Evolutionary conservation across 176 grass and related monocot species (phyloP), one percentile per base, ranked within the genome.

Genomic region (Melocanna baccifera): DNA sequence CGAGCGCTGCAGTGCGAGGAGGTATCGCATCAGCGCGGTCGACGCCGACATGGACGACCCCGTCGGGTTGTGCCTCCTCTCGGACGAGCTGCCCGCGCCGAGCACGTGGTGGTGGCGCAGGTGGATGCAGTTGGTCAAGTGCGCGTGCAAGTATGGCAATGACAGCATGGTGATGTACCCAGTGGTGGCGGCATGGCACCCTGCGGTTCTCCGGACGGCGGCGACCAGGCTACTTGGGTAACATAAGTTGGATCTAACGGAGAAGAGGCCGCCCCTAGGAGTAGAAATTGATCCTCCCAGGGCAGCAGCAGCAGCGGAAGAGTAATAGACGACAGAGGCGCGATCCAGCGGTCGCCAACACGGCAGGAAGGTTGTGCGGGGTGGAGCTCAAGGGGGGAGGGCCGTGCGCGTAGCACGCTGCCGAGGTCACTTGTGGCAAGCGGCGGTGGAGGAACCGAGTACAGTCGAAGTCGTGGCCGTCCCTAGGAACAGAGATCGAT

Each of bases 71-170:
- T 73, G 81, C 79, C 71, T n/a, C 83, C 78, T 83, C 29, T 85
- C 84, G 34, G 86, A 85, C 56, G 76, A 69, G 76, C 52, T 75
- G 41, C 20, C 45, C n/a, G 53, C 64, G 13, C 56, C 32, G 32
- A 87, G 81, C 15, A 69, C 47, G 80, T 89, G 92, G 83, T 95
- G 91, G 84, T 88, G 91, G 72, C 89, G 91, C 86, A 94, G 86
- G 84, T 98, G 96, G 88, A 92, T 89, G 68, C 85, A 94, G 86
- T 89, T 95, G 76, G 93, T 92, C 40, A 98, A 89, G 81, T 96
- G 96, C 51, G 89, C 89, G 64, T 98, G 96, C 7, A n/a, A n/a
- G n/a, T n/a, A n/a, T n/a, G n/a, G n/a, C n/a, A n/a, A n/a, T n/a
- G n/a, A n/a, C n/a, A n/a, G n/a, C n/a, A n/a, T n/a, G n/a, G n/a